Conservation (phyloP, 2,329 filamentous ascomycete species). For the Plenodomus lindquistii region DNA sequence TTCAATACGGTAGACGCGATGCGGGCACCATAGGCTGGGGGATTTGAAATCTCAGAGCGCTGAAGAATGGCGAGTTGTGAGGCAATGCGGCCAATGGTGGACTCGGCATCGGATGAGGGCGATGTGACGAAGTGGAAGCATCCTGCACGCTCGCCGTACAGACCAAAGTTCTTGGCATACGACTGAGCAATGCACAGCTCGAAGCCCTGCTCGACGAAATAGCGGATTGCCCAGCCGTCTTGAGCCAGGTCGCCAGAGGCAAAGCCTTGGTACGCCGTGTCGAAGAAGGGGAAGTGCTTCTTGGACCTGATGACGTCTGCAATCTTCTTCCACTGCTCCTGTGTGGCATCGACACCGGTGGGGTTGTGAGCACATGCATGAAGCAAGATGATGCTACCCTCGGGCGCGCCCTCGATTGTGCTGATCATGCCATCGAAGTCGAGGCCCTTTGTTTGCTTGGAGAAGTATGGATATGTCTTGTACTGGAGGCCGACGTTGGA, state of each 20-base stretch:
- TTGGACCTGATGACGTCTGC: conserved; percentile 75
- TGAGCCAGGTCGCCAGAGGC: conserved; percentile 84
- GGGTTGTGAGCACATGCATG: conserved; percentile 98
- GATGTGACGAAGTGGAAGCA: conserved; percentile 92
- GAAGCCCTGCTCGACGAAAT: conserved; percentile 94
- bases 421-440: conserved; percentile 88
- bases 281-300: conserved; percentile 96
- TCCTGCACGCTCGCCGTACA: conserved; percentile 94
- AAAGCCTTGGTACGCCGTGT: conserved; percentile 97
- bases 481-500: conserved; percentile 80
- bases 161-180: conserved; percentile 67
- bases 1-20: conserved; percentile 87
- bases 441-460: conserved; percentile 82
- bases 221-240: conserved; percentile 89
- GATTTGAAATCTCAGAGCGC: conserved; percentile 96
- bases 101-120: conserved; percentile 67
- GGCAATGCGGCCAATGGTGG: conserved; percentile 67
- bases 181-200: conserved; percentile 58
- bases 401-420: conserved; percentile 69
- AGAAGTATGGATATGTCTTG: conserved; percentile 92
- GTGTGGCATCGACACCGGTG: conserved; percentile 91
- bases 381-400: conserved; percentile 83
- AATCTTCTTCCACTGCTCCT: conserved; percentile 92
- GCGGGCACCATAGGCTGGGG: conserved; percentile 88
- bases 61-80: conserved; percentile 93